These are phyloP conservation scores for Ascochyta viciae-villosae DNA, from an alignment of 2,329 filamentous ascomycete species.

Conservation along the genomic window DNA sequence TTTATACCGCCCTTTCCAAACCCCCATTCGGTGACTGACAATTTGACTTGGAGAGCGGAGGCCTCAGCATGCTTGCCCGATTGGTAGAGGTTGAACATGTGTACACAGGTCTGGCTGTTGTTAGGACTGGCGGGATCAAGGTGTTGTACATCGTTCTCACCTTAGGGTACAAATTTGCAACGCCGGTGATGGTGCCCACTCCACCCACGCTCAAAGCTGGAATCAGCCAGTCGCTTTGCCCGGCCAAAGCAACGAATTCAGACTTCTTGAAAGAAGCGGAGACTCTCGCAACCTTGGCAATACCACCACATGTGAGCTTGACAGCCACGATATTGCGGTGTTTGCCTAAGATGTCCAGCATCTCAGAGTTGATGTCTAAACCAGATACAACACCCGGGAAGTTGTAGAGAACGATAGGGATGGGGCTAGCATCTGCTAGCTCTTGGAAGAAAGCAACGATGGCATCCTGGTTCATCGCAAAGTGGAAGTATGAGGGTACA, in stretches of 20 bases:
- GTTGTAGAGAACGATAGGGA: slow-evolving; percentile 58
- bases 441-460: slow-evolving; percentile 48
- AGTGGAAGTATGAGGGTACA: slow-evolving; percentile 51
- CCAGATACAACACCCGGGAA: slow-evolving; percentile 55
- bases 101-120: slow-evolving; percentile 49
- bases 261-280: slow-evolving; percentile 47
- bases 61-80: slow-evolving; percentile 59
- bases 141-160: slow-evolving; percentile 19
- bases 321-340: slow-evolving; percentile 49
- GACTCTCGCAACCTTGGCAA: slow-evolving; percentile 53
- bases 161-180: slow-evolving; percentile 68
- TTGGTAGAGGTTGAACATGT: slow-evolving; percentile 56
- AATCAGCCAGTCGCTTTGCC: slow-evolving; percentile 57
- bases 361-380: slow-evolving; percentile 54
- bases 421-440: slow-evolving; percentile 47
- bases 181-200: slow-evolving; percentile 67
- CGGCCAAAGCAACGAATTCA: slow-evolving; percentile 51
- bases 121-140: slow-evolving; percentile 7
- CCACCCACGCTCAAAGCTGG: slow-evolving; percentile 66
- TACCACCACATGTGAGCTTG: slow-evolving; percentile 49
- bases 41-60: slow-evolving; percentile 57
- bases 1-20: slow-evolving; percentile 67
- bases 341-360: slow-evolving; percentile 45
- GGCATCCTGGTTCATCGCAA: slow-evolving; percentile 48
- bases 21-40: slow-evolving; percentile 62